phyloP scores from a whole-genome alignment of 2,329 filamentous ascomycete species.

The Thelonectria olida region DNA sequence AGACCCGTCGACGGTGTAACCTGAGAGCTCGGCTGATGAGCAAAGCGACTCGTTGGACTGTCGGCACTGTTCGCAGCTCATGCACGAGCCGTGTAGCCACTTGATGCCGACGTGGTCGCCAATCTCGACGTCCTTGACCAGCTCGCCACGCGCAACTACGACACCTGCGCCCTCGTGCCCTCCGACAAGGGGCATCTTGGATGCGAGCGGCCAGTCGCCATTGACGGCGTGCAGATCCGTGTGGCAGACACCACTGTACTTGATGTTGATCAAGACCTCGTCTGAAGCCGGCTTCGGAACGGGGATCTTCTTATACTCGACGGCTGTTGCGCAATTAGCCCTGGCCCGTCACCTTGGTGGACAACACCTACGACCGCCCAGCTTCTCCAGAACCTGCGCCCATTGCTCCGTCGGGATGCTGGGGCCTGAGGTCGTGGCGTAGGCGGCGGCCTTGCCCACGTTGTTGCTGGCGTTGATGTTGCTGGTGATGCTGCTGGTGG shows the following conservation, averaged over 20 bases:
- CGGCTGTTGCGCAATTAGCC: constrained; percentile 51
- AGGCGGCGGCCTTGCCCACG: constrained; percentile 26
- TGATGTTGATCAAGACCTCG: constrained; percentile 88
- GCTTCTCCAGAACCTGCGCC: constrained; percentile 86
- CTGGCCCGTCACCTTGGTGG: fast-evolving
- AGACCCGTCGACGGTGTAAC: constrained; percentile 88
- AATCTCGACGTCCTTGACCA: constrained; percentile 79
- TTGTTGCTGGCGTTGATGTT: constrained; percentile 19
- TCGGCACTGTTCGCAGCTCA: constrained; percentile 82
- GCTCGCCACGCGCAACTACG: constrained; percentile 78
- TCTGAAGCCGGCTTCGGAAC: constrained; percentile 82
- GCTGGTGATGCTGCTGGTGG: constrained; percentile 17
- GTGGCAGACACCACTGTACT: constrained; percentile 89
- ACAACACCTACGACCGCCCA: constrained; percentile 64
- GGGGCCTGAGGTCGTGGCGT: constrained; percentile 31
- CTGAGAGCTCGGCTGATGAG: constrained; percentile 75
- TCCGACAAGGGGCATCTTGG: constrained; percentile 83
- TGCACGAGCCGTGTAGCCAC: constrained; percentile 88
- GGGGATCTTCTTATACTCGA: constrained; percentile 79
- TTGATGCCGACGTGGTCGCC: constrained; percentile 87
- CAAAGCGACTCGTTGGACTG: constrained; percentile 84
- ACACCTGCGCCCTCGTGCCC: constrained; percentile 80
- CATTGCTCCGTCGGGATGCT: constrained; percentile 81
- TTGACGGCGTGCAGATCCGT: constrained; percentile 80
- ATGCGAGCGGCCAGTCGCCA: constrained; percentile 83